Evolutionary conservation across 2,329 filamentous ascomycete species (phyloP).

Genomic region (Talaromyces sp.): DNA sequence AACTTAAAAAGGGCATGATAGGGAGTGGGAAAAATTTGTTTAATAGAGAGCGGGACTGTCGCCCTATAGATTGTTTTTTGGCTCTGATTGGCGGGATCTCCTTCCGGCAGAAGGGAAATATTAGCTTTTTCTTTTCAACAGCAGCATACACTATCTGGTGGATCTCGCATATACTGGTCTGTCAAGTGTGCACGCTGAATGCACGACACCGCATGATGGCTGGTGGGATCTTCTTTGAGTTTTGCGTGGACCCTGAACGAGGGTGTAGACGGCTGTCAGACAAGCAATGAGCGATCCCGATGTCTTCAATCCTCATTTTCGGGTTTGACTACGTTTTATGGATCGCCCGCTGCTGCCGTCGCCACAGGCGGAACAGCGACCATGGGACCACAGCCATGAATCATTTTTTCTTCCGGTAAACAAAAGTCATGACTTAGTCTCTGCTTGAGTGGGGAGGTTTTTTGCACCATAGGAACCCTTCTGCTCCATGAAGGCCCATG

Average conservation of each 20-base stretch:
- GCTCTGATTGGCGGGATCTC: constrained; percentile 8
- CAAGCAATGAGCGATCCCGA: not conserved
- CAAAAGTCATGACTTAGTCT: not conserved
- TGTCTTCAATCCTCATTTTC: not conserved
- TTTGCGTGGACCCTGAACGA: not conserved
- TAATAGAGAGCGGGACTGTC: not conserved
- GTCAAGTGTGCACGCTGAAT: not conserved
- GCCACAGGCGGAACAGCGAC: not conserved
- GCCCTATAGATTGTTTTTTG: not conserved
- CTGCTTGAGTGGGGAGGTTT: not conserved
- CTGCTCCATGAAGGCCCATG: not conserved
- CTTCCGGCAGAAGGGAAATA: not conserved
- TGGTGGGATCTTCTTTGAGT: not conserved
- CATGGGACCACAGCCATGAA: not conserved
- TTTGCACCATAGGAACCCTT: too few relatives aligned
- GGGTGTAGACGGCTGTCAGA: not conserved
- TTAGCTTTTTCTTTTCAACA: not conserved
- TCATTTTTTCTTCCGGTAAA: not conserved
- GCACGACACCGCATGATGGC: not conserved
- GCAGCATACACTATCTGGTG: not conserved
- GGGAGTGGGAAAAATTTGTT: not conserved
- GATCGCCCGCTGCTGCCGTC: not conserved
- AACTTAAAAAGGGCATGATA: not conserved
- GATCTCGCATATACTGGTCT: not conserved
- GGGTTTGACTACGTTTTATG: not conserved